Conservation (phyloP, 2,329 filamentous ascomycete species). For the Clarireedia paspali region DNA sequence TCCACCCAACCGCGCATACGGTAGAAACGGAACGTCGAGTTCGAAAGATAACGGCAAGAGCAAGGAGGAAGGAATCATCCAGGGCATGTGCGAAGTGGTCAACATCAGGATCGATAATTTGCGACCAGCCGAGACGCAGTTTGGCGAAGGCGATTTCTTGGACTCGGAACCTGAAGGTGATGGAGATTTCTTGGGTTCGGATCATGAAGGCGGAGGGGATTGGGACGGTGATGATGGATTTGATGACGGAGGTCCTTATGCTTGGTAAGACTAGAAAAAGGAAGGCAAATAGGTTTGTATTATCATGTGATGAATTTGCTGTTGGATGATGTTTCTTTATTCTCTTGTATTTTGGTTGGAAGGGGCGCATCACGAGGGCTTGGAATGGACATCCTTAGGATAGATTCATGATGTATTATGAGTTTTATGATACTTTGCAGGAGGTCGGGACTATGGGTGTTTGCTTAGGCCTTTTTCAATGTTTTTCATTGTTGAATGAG, state of each 20-base stretch:
- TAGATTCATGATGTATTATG: too few species aligned
- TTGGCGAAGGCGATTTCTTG: slow-evolving; percentile 48
- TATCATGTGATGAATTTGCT: neutral
- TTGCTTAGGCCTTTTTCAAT: too few species aligned
- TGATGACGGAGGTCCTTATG: neutral
- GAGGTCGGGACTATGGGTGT: too few species aligned
- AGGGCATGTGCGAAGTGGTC: slow-evolving; percentile 64
- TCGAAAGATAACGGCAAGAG: neutral
- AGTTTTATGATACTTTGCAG: too few species aligned
- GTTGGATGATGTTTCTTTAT: neutral
- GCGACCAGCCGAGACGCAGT: slow-evolving; percentile 60
- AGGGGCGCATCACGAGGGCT: too few species aligned
- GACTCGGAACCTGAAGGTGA: neutral
- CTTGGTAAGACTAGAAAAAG: neutral
- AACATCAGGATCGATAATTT: slow-evolving; percentile 70
- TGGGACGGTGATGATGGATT: slow-evolving; percentile 6
- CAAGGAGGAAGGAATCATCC: slow-evolving; percentile 36
- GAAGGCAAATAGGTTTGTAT: neutral
- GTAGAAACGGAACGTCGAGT: slow-evolving; percentile 9
- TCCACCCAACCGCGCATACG: slow-evolving; percentile 12
- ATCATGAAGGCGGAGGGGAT: neutral
- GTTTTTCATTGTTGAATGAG: too few species aligned
- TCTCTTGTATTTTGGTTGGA: neutral
- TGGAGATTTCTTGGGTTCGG: slow-evolving; percentile 31
- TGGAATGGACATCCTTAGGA: too few species aligned